phyloP scores from a whole-genome alignment of 2,329 filamentous ascomycete species.

The Elsinoe australis region DNA sequence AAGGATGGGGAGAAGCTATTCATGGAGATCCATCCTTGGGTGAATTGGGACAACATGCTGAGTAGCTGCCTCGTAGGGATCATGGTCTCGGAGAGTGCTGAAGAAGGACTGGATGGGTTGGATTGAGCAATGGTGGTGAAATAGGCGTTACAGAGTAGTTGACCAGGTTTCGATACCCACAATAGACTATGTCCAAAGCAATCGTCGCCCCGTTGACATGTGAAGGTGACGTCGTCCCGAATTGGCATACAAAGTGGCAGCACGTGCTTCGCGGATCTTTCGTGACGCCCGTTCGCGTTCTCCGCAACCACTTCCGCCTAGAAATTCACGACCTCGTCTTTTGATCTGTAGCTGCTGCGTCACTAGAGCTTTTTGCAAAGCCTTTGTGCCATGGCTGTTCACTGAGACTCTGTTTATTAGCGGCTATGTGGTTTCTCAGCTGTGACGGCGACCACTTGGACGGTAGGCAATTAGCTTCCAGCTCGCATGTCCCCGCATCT shows the following conservation, averaged over 20 bases:
- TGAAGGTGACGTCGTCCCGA: neutral
- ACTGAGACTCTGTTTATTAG: too few relatives aligned
- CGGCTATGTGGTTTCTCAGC: conserved; percentile 47
- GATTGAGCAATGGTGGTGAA: conserved; percentile 38
- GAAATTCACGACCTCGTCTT: too few relatives aligned
- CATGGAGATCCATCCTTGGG: conserved; percentile 59
- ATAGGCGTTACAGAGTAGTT: neutral
- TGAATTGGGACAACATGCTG: conserved; percentile 61
- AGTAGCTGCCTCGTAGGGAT: conserved; percentile 55
- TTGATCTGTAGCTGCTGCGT: too few relatives aligned
- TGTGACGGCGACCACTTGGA: conserved; percentile 47
- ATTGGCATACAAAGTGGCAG: neutral
- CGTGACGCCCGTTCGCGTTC: conserved; percentile 7
- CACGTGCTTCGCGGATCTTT: conserved; percentile 9
- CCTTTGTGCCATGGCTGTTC: too few relatives aligned
- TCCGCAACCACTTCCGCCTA: conserved; percentile 9
- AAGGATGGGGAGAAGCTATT: conserved; percentile 62
- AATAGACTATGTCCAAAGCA: neutral
- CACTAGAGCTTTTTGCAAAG: too few relatives aligned
- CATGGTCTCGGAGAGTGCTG: conserved; percentile 49
- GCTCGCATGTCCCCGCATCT: conserved; percentile 17
- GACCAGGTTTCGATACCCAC: neutral
- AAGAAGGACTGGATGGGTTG: conserved; percentile 49
- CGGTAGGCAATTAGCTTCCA: conserved; percentile 23
- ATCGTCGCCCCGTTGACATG: neutral